Conservation (phyloP, 495 filamentous ascomycete species). For the Xylaria cubensis region DNA sequence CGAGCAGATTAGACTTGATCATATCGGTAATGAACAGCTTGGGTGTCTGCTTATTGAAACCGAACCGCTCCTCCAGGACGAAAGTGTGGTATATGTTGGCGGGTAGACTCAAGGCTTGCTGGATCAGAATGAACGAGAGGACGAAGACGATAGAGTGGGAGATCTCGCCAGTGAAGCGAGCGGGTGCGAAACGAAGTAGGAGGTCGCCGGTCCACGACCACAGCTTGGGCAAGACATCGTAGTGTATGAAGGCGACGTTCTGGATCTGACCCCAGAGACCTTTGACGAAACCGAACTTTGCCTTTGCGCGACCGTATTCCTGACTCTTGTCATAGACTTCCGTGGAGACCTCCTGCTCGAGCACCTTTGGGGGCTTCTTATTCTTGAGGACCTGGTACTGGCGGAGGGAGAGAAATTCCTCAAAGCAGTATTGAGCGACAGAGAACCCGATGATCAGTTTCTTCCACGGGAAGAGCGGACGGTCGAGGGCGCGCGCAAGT, state of each 20-base stretch:
- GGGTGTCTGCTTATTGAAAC: constrained; percentile 97
- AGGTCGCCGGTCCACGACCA: constrained; percentile 82
- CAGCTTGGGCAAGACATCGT: constrained; percentile 85
- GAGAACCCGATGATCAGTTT: constrained; percentile 92
- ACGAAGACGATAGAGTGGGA: constrained; percentile 92
- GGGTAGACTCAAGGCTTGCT: constrained; percentile 78
- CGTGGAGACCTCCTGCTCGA: constrained; percentile 84
- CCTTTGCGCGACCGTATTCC: constrained; percentile 95
- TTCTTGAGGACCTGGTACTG: constrained; percentile 85
- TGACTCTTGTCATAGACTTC: constrained; percentile 95
- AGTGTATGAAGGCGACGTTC: constrained; percentile 86
- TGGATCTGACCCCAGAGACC: constrained; percentile 84
- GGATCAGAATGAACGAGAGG: constrained; percentile 81
- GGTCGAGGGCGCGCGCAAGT: constrained; percentile 85
- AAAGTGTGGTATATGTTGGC: constrained; percentile 91
- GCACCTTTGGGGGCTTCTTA: constrained; percentile 79
- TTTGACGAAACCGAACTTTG: constrained; percentile 80
- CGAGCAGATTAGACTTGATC: constrained; percentile 86
- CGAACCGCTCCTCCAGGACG: constrained; percentile 94
- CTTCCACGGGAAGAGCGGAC: constrained; percentile 97
- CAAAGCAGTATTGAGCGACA: constrained; percentile 83
- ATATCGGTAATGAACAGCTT: constrained; percentile 89
- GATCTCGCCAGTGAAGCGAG: constrained; percentile 87
- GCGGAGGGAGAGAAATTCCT: constrained; percentile 81
- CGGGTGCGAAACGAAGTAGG: constrained; percentile 74